These are phyloP conservation scores for Aspergillus pseudoterreus DNA, from an alignment of 2,329 filamentous ascomycete species.

Conservation along the genomic window DNA sequence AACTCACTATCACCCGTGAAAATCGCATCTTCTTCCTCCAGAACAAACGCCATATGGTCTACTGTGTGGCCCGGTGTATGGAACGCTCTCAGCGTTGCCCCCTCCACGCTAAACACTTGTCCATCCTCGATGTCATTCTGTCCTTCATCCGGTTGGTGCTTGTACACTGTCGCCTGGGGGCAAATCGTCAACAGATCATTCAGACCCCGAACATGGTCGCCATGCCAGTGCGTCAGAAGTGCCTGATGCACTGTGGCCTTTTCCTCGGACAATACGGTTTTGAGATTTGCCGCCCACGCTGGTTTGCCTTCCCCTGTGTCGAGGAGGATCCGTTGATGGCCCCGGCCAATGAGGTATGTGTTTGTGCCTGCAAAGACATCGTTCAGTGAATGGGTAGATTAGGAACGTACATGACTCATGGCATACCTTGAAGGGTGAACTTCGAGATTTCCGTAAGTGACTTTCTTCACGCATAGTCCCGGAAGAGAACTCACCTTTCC, in stretches of 20 bases:
- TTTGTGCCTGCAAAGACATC: conserved; percentile 63
- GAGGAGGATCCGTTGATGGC: conserved; percentile 69
- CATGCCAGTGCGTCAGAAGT: conserved; percentile 89
- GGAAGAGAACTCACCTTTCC: conserved; percentile 58
- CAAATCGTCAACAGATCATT: conserved; percentile 62
- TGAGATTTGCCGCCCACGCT: conserved; percentile 67
- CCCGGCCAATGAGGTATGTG: conserved; percentile 85
- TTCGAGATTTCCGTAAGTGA: conserved; percentile 9
- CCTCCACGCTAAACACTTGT: conserved; percentile 51
- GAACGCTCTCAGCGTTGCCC: conserved; percentile 61
- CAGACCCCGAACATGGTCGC: conserved; percentile 78
- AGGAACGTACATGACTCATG: background rate
- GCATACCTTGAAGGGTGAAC: conserved; percentile 58
- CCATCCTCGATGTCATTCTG: conserved; percentile 56
- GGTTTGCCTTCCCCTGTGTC: conserved; percentile 83
- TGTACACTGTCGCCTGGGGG: conserved; percentile 63
- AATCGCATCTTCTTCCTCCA: conserved; percentile 75
- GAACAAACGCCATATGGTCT: conserved; percentile 76
- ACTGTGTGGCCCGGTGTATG: conserved; percentile 71
- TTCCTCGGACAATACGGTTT: conserved; percentile 62
- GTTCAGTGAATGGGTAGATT: background rate
- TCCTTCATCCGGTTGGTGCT: conserved; percentile 54
- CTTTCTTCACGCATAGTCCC: too few species aligned
- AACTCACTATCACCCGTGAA: conserved; percentile 74
- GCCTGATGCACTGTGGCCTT: conserved; percentile 64